Evolutionary conservation across 2,329 filamentous ascomycete species (phyloP).

Genomic region (Ophiosphaerella korrae): DNA sequence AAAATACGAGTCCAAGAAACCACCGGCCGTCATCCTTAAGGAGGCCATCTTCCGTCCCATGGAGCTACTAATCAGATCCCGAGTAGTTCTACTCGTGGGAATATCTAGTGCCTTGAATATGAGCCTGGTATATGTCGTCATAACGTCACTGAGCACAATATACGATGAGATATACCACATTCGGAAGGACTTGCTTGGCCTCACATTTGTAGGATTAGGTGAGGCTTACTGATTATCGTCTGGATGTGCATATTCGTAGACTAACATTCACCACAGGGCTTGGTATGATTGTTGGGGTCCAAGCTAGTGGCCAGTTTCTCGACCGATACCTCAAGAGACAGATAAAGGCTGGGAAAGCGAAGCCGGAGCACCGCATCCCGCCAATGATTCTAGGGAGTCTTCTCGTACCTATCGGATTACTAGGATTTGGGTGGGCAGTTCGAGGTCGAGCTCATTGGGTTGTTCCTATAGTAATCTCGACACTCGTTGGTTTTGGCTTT

Average conservation of each 20-base stretch:
- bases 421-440: conserved; percentile 57
- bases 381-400: conserved; percentile 53
- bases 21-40: conserved; percentile 26
- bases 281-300: conserved; percentile 54
- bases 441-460: conserved; percentile 49
- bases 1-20: conserved; percentile 8
- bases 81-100: conserved; percentile 58
- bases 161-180: conserved; percentile 45
- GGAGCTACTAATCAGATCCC: conserved; percentile 51
- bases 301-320: conserved; percentile 54
- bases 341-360: conserved; percentile 48
- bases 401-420: conserved; percentile 51
- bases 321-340: conserved; percentile 58
- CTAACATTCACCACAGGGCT: conserved; percentile 36
- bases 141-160: conserved; percentile 50
- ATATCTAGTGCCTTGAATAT: conserved; percentile 48
- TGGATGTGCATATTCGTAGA: background rate
- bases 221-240: conserved; percentile 8
- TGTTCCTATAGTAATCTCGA: conserved; percentile 50
- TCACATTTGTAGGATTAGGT: conserved; percentile 60
- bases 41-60: conserved; percentile 45
- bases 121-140: conserved; percentile 50
- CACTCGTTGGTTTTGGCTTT: conserved; percentile 51
- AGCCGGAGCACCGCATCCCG: conserved; percentile 60
- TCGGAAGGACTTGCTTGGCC: conserved; percentile 57